Evolutionary conservation across 208 protist species (phyloP).

Genomic region (Spongospora subterranea): DNA sequence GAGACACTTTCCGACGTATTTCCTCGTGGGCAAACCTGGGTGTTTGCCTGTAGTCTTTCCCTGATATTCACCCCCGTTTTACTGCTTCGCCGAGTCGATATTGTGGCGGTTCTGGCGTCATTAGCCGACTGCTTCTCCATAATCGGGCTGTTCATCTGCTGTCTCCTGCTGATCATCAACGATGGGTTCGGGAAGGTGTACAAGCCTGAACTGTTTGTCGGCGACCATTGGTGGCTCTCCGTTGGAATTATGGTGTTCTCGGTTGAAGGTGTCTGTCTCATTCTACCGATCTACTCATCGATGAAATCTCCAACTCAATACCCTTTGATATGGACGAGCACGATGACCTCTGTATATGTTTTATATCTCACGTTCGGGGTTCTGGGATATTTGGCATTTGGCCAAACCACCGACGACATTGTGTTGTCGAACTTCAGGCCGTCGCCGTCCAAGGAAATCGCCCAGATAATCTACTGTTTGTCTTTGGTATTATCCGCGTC

Average conservation of each 20-base stretch:
- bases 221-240: not conserved
- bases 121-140: not conserved
- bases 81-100: not conserved
- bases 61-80: not conserved
- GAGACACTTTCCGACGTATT: not conserved
- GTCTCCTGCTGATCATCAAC: not conserved
- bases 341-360: not conserved
- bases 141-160: not conserved
- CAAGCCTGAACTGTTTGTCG: not conserved
- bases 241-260: conserved; percentile 35
- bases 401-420: not conserved
- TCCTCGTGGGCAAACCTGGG: not conserved
- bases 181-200: not conserved
- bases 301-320: conserved; percentile 2
- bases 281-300: conserved; percentile 14
- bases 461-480: conserved; percentile 23
- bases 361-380: conserved; percentile 2
- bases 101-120: not conserved
- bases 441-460: not conserved
- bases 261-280: conserved; percentile 27
- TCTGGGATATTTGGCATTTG: conserved; percentile 9
- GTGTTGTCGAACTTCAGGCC: not conserved
- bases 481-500: not conserved
- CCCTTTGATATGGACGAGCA: not conserved
- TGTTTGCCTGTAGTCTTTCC: not conserved